Evolutionary conservation across 345 rosid species (phyloP).

Genomic region (Salix caprea): DNA sequence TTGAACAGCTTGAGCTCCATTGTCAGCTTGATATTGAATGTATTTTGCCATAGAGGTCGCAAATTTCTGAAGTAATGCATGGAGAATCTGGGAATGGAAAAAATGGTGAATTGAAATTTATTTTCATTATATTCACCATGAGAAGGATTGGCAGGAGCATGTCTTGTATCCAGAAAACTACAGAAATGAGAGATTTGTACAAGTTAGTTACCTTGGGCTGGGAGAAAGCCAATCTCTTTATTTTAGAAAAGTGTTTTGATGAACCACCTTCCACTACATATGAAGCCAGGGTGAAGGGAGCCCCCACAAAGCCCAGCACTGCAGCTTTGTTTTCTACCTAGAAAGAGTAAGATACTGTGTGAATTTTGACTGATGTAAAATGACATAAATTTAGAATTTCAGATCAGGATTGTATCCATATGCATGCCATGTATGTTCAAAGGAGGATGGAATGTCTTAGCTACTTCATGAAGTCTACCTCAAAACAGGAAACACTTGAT

Average conservation of each 20-base stretch:
- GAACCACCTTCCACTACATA: slow-evolving; percentile 96
- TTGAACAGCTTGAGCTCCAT: slow-evolving; percentile 96
- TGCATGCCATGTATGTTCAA: background rate
- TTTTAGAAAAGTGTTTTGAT: slow-evolving; percentile 82
- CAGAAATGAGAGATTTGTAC: background rate
- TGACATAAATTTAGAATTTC: background rate
- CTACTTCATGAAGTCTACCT: background rate
- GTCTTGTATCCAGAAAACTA: slow-evolving; percentile 1
- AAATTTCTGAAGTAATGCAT: slow-evolving; percentile 76
- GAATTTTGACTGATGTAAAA: background rate
- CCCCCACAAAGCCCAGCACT: slow-evolving; percentile 93
- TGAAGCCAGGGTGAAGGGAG: slow-evolving; percentile 97
- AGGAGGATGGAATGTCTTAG: background rate
- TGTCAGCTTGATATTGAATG: slow-evolving; percentile 75
- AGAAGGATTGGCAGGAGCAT: background rate
- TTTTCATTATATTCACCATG: background rate
- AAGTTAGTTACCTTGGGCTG: slow-evolving; percentile 64
- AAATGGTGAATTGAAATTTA: background rate
- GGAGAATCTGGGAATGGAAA: slow-evolving; percentile 54
- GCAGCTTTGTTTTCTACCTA: slow-evolving; percentile 81
- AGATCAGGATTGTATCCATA: background rate
- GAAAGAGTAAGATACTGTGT: background rate
- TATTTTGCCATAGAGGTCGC: slow-evolving; percentile 85
- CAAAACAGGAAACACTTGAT: background rate
- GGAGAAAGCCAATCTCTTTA: slow-evolving; percentile 82